Conservation (phyloP, 768 basidiomycete genomes). For the Chiua virens region DNA sequence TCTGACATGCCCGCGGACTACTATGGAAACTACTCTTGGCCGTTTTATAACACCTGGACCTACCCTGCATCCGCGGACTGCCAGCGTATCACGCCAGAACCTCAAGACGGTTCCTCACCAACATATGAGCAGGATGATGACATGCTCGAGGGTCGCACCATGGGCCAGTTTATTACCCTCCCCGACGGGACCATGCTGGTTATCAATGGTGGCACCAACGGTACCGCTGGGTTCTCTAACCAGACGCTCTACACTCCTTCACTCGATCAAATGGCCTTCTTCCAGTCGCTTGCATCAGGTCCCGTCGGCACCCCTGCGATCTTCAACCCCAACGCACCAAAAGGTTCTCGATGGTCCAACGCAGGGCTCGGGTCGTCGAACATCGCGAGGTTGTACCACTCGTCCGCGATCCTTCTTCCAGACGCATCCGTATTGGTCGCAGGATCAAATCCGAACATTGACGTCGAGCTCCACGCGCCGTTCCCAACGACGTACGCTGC, state of each 20-base stretch:
- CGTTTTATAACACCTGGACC: slow-evolving; percentile 71
- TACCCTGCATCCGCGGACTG: slow-evolving; percentile 71
- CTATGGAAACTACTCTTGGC: slow-evolving; percentile 78
- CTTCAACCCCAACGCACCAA: slow-evolving; percentile 74
- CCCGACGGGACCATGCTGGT: slow-evolving; percentile 78
- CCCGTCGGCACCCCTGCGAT: slow-evolving; percentile 80
- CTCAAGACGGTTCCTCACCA: slow-evolving; percentile 59
- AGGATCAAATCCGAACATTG: slow-evolving; percentile 92
- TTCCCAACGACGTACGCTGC: slow-evolving; percentile 81
- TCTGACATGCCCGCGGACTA: slow-evolving; percentile 67
- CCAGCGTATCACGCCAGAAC: slow-evolving; percentile 86
- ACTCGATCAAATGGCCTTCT: slow-evolving; percentile 61
- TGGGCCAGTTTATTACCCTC: slow-evolving; percentile 90
- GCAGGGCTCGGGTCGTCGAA: slow-evolving; percentile 57
- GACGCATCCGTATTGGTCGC: slow-evolving; percentile 86
- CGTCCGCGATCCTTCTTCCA: slow-evolving; percentile 83
- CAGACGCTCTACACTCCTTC: slow-evolving; percentile 44
- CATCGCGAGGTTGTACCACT: slow-evolving; percentile 89
- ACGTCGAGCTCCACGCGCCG: slow-evolving; percentile 60
- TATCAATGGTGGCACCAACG: slow-evolving; percentile 80
- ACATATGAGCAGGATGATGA: slow-evolving; percentile 71
- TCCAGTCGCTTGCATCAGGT: slow-evolving; percentile 73
- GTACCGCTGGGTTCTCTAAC: slow-evolving; percentile 85
- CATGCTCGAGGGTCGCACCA: slow-evolving; percentile 74
- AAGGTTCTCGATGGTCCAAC: slow-evolving; percentile 74